Evolutionary conservation across 1,284 basidiomycete genomes (phyloP).

Genomic region (Garcileccinum viscosum): DNA sequence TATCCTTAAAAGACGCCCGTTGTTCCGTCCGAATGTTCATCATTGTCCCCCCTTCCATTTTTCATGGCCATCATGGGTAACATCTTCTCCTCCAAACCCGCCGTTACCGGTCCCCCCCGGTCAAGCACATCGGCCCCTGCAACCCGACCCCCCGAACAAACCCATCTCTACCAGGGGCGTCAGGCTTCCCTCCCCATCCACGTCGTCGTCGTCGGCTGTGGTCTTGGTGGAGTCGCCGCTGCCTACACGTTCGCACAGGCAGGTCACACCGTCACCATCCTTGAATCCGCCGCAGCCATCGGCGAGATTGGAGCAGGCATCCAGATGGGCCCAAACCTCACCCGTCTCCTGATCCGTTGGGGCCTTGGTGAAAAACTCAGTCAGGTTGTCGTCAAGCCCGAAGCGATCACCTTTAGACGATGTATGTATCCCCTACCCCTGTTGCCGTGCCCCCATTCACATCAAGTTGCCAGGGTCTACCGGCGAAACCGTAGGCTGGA

Average conservation of each 20-base stretch:
- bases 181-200: conserved; percentile 40
- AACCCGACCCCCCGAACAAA: background rate
- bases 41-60: background rate
- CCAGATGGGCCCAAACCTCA: conserved; percentile 55
- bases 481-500: conserved; percentile 54
- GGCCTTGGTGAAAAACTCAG: conserved; percentile 52
- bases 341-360: conserved; percentile 57
- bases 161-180: conserved; percentile 35
- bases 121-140: background rate
- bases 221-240: conserved; percentile 56
- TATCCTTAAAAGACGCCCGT: background rate
- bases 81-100: background rate
- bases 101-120: background rate
- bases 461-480: conserved; percentile 38
- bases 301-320: conserved; percentile 58
- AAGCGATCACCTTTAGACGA: conserved; percentile 50
- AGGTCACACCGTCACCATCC: conserved; percentile 56
- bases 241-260: conserved; percentile 53
- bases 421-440: conserved; percentile 41
- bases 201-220: conserved; percentile 57
- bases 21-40: background rate
- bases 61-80: background rate
- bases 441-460: background rate
- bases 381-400: conserved; percentile 49
- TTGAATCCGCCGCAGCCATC: conserved; percentile 45